A percentile compares a stretch with the other conserved stretches of the same genome.
phyloP scores from a whole-genome alignment of 352 stramenopile genomes.

The Aphanomyces invadans region DNA sequence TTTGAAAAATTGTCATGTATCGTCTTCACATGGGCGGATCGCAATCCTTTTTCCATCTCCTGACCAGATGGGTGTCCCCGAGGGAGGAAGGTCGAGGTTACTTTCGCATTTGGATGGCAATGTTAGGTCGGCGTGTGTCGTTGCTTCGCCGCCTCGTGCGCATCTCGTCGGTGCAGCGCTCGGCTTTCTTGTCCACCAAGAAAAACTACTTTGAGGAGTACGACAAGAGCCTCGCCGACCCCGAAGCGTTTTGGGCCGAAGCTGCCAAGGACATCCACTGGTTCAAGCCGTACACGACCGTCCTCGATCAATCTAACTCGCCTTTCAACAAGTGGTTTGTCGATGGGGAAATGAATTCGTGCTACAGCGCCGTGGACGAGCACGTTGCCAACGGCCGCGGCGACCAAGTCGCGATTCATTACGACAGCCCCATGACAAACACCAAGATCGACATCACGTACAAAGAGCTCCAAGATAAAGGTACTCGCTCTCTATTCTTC shows the following conservation, averaged over 20 bases:
- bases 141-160: background rate
- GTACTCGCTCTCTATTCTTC: slow-evolving; percentile 10
- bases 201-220: slow-evolving; percentile 42
- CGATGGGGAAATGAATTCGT: slow-evolving; percentile 57
- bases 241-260: slow-evolving; percentile 46
- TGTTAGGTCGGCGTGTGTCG: background rate
- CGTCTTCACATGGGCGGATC: too few species aligned
- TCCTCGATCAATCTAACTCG: slow-evolving; percentile 28
- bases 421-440: slow-evolving; percentile 50
- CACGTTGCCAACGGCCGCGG: slow-evolving; percentile 49
- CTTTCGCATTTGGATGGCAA: too few species aligned
- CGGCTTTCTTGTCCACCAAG: slow-evolving; percentile 6
- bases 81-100: too few species aligned
- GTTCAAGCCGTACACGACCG: slow-evolving; percentile 43
- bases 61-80: too few species aligned
- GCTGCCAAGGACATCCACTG: slow-evolving; percentile 43
- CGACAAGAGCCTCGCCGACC: slow-evolving; percentile 33
- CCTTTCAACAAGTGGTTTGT: slow-evolving; percentile 38
- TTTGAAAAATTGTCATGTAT: too few species aligned
- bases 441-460: slow-evolving; percentile 67
- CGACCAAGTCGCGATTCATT: slow-evolving; percentile 44
- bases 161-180: background rate
- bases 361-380: slow-evolving; percentile 58
- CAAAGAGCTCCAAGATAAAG: slow-evolving; percentile 56
- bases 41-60: too few species aligned